phyloP scores from a whole-genome alignment of 139 green algal genomes.

The Coelastrella sp. region DNA sequence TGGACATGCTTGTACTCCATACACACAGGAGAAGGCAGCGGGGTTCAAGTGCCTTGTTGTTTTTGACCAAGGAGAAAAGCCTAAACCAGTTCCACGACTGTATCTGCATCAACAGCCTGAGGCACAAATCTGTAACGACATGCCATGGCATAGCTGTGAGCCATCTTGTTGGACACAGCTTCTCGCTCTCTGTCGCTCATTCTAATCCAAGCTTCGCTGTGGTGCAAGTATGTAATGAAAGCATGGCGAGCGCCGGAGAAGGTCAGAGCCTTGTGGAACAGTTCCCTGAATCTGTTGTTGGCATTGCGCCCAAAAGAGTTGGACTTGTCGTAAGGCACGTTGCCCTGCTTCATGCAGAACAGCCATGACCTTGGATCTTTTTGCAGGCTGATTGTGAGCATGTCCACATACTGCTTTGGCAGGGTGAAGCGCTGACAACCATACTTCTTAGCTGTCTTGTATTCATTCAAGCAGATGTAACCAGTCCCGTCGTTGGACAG shows the following conservation, averaged over 20 bases:
- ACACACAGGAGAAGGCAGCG: too few relatives aligned
- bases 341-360: not conserved
- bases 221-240: not conserved
- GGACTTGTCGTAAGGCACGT: not conserved
- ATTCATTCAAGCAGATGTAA: not conserved
- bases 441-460: conserved; percentile 11
- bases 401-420: not conserved
- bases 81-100: too few relatives aligned
- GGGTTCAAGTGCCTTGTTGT: too few relatives aligned
- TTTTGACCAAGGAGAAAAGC: too few relatives aligned
- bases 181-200: not conserved
- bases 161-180: not conserved
- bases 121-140: not conserved
- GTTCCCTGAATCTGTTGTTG: not conserved
- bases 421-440: not conserved
- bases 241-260: not conserved
- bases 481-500: not conserved
- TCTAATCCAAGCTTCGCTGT: not conserved
- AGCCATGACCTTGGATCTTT: not conserved
- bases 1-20: too few relatives aligned
- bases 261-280: not conserved
- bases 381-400: not conserved
- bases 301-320: conserved; percentile 5
- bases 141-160: not conserved
- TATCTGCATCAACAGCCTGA: too few relatives aligned